phyloP scores from a whole-genome alignment of 495 filamentous ascomycete genomes.

The Penicillium ochrochloron region DNA sequence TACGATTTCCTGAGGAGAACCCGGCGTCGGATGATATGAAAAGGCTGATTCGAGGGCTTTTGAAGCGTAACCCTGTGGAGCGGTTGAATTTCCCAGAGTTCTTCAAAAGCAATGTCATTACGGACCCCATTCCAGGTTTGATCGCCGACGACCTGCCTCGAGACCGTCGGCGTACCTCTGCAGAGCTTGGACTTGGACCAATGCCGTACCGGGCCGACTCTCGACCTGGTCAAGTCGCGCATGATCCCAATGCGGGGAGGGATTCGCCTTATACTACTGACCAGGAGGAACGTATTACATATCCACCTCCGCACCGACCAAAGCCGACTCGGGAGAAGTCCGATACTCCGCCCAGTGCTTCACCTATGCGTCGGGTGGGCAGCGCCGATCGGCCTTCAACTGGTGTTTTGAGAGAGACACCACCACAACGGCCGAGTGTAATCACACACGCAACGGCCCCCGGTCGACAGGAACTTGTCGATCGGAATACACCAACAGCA shows the following conservation, averaged over 20 bases:
- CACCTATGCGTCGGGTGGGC: conserved; percentile 43
- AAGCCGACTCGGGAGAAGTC: conserved; percentile 35
- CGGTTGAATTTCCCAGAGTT: conserved; percentile 82
- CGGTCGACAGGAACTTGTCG: conserved; percentile 57
- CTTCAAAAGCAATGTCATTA: conserved; percentile 75
- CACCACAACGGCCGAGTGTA: conserved; percentile 46
- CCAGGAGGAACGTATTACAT: conserved; percentile 33
- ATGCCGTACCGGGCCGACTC: conserved; percentile 33
- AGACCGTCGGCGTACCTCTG: conserved; percentile 28
- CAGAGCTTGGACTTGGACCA: conserved; percentile 17
- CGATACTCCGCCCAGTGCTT: conserved; percentile 42
- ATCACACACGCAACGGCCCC: conserved; percentile 64
- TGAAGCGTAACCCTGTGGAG: conserved; percentile 85
- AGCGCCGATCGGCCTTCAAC: conserved; percentile 45
- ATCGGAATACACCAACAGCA: conserved; percentile 36
- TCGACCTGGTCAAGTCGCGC: conserved; percentile 24
- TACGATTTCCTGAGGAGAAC: conserved; percentile 77
- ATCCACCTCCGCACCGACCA: conserved; percentile 34
- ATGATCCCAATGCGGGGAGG: conserved; percentile 24
- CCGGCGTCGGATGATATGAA: conserved; percentile 78
- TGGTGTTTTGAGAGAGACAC: conserved; percentile 34
- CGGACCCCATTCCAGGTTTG: conserved; percentile 79
- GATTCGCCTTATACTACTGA: conserved; percentile 31
- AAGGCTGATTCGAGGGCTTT: conserved; percentile 72
- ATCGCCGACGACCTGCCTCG: conserved; percentile 71